Evolutionary conservation across 441 rosid species (phyloP), one percentile per base, ranked within the genome.

Genomic region (Euphorbia celastroides): DNA sequence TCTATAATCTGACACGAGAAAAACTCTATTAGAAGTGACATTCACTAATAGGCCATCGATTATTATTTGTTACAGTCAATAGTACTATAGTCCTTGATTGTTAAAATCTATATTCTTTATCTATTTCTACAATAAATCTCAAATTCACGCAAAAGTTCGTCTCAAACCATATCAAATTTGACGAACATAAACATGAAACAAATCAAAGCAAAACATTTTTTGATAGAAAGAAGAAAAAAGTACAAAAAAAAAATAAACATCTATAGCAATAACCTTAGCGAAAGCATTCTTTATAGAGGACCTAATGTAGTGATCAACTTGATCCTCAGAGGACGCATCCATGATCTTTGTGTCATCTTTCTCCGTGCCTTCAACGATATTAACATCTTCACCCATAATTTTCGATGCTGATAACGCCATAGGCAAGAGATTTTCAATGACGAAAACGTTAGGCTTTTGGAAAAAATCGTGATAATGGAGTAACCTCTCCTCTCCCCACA

Each of bases 401-500:
- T 79, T 87, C 0, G 96, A 84, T 0, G 92, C 89, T 11, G 88
- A 84, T 74, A 91, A 66, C 0, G 95, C 89, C 66, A 91, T 27
- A 11, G 92, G 89, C 27, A 93, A 73, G 44, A 91, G 86, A 75
- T 80, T 88, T 44, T 93, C 99, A 32, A 90, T 85, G 54, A 80
- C 70, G 26, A 82, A 77, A 59, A 78, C 82, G 11, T 74, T 83
- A 9, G 92, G 89, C 41, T 87, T 82, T 66, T 82, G 86, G 72
- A 86, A 89, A 70, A 80, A 82, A 30, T 90, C 95, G 71, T 89
- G 99, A 70, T 93, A 91, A 54, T 80, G 72, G 38, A 82, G 80
- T 74, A 91, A 75, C 74, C 91, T 80, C 85, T 77, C 86, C 83
- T 91, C 96, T 0, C 90, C 88, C 99, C 97, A 93, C 62, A 77